Conservation (phyloP, 2,329 filamentous ascomycete genomes). For the Diplodia seriata region DNA sequence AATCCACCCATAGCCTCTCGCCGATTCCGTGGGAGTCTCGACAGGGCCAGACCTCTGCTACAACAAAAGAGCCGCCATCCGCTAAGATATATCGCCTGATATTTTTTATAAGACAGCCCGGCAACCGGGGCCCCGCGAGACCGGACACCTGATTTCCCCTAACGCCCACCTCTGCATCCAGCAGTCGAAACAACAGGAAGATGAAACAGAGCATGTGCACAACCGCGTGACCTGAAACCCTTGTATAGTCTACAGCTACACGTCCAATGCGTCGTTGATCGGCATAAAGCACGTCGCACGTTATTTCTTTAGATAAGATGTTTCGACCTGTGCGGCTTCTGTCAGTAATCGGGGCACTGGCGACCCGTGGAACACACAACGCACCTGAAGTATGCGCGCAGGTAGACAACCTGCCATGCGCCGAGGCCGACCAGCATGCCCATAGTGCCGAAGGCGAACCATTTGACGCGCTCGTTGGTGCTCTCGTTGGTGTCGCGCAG, state of each 20-base stretch:
- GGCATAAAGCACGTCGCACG: slow-evolving; percentile 24
- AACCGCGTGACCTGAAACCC: slow-evolving; percentile 22
- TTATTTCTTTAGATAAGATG: slow-evolving; percentile 55
- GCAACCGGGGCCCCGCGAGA: neutral
- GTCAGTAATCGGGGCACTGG: slow-evolving; percentile 1
- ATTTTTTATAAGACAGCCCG: slow-evolving; percentile 28
- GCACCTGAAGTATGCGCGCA: slow-evolving; percentile 93
- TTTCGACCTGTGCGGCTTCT: slow-evolving; percentile 49
- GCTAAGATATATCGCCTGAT: slow-evolving; percentile 25
- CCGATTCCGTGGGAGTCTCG: neutral
- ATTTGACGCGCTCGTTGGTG: slow-evolving; percentile 98
- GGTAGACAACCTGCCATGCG: slow-evolving; percentile 96
- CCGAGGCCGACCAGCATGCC: slow-evolving; percentile 87
- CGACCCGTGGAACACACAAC: slow-evolving; percentile 35
- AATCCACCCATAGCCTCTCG: neutral
- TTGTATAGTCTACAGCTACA: slow-evolving; percentile 30
- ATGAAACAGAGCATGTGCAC: slow-evolving; percentile 28
- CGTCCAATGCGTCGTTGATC: slow-evolving; percentile 29
- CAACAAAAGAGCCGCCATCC: slow-evolving; percentile 5
- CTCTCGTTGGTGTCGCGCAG: slow-evolving; percentile 98
- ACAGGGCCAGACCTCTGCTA: neutral
- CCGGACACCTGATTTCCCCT: slow-evolving; percentile 8
- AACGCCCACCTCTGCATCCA: slow-evolving; percentile 20
- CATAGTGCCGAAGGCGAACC: slow-evolving; percentile 95
- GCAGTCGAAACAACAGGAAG: slow-evolving; percentile 16